Evolutionary conservation across 345 rosid genomes (phyloP), one percentile per base, ranked within the genome.

Genomic region (Boechera divaricarpa): DNA sequence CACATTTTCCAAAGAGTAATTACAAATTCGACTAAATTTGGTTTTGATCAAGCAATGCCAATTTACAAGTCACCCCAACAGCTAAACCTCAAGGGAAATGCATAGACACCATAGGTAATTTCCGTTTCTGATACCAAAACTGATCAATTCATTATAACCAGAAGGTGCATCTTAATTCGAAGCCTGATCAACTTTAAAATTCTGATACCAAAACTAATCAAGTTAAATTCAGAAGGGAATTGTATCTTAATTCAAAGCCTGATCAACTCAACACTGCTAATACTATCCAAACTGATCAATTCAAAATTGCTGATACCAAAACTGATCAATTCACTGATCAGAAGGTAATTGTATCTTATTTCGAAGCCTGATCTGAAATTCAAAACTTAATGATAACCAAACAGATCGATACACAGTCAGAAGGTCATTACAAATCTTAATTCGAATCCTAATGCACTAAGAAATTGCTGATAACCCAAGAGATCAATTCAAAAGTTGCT

Each of bases 291-390:
- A 60, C 6, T 2, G 55, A 68, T 68, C 18, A 31, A 53, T 4
- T 60, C 29, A 36, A 60, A 8, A 18, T 36, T 36, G 59, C 47
- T 21, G 62, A 49, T 67, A 39, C 38, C 52, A 29, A 69, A 69
- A 3, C 39, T 56, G 36, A 39, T 12, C 21, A 55, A 12, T 54
- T 6, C 3, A 49, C 16, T 49, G 55, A 49, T 21, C 29, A 28
- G 4, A 29, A 63, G 24, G 53, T 32, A 12, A 64, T 1, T 28
- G 21, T 31, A 49, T 33, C 58, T 35, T 49, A 11, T 32, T 32
- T 51, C 8, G 45, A 49, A 66, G 29, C 71, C 13, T 44, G 54
- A 64, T 64, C 38, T 39, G 29, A 48, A 45, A 26, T 26, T 16
- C 13, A 16, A 7, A 31, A 6, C 4, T 6, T 2, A 6, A 11